phyloP scores from a whole-genome alignment of 768 basidiomycete species.

The Mrakia blollopis region DNA sequence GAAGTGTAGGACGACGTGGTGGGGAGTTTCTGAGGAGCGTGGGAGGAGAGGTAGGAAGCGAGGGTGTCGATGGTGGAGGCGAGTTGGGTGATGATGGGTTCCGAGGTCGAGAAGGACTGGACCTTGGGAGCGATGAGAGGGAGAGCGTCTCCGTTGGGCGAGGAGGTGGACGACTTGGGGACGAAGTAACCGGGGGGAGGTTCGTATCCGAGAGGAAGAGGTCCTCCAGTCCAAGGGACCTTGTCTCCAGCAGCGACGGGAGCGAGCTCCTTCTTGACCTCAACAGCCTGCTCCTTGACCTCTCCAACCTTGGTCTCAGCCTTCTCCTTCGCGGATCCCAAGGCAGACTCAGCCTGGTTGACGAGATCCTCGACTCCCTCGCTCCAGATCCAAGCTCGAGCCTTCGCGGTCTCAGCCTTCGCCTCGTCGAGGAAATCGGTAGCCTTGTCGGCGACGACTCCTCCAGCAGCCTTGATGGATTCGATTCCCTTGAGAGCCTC shows the following conservation, averaged over 20 bases:
- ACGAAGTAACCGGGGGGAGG: slow-evolving; percentile 81
- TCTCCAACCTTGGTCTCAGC: slow-evolving; percentile 36
- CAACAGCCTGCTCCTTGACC: slow-evolving; percentile 37
- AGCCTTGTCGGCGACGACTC: slow-evolving; percentile 33
- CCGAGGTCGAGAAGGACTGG: slow-evolving; percentile 63
- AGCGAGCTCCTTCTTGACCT: slow-evolving; percentile 20
- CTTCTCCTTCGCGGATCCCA: slow-evolving; percentile 41
- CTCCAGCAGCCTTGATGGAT: slow-evolving; percentile 8
- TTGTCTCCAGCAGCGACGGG: slow-evolving; percentile 36
- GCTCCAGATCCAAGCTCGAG: slow-evolving; percentile 50
- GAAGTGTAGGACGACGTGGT: slow-evolving; percentile 53
- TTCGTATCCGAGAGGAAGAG: slow-evolving; percentile 86
- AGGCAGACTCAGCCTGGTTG: slow-evolving; percentile 65
- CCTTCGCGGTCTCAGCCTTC: slow-evolving; percentile 52
- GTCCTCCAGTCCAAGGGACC: slow-evolving; percentile 48
- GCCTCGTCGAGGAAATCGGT: slow-evolving; percentile 26
- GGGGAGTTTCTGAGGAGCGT: background rate
- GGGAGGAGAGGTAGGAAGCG: slow-evolving; percentile 71
- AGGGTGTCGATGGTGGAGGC: slow-evolving; percentile 89
- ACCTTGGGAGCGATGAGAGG: slow-evolving; percentile 79
- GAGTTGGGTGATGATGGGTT: slow-evolving; percentile 89
- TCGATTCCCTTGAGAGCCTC: slow-evolving; percentile 39
- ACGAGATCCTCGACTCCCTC: slow-evolving; percentile 66
- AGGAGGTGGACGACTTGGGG: slow-evolving; percentile 43
- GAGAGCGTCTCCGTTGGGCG: slow-evolving; percentile 41